Conservation (phyloP, 1,284 basidiomycete species). For the Sparassis latifolia region DNA sequence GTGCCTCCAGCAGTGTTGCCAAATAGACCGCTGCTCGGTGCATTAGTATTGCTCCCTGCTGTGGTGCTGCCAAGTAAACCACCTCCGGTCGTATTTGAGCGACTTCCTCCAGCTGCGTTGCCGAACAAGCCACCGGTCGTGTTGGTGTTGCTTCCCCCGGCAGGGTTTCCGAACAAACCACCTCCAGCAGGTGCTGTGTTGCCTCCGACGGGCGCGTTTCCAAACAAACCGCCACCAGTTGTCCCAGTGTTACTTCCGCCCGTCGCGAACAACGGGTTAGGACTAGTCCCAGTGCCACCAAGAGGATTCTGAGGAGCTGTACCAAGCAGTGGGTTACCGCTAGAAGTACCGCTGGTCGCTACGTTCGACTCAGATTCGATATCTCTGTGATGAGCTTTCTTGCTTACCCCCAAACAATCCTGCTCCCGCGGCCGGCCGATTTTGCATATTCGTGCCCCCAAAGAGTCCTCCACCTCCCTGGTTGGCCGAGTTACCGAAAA, state of each 20-base stretch:
- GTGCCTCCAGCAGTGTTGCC: slow-evolving; percentile 17
- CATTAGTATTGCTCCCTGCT: neutral
- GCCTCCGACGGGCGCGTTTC: slow-evolving; percentile 1
- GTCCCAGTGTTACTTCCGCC: slow-evolving; percentile 1
- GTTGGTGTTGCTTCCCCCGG: slow-evolving; percentile 13
- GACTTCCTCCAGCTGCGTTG: neutral
- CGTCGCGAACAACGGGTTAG: too few relatives aligned
- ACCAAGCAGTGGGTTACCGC: too few relatives aligned
- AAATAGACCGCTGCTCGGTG: slow-evolving; percentile 22
- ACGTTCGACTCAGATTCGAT: too few relatives aligned
- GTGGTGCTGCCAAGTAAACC: slow-evolving; percentile 12
- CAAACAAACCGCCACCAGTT: slow-evolving; percentile 17
- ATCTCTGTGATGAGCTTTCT: too few relatives aligned
- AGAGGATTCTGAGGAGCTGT: too few relatives aligned
- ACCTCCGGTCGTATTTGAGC: slow-evolving; percentile 5
- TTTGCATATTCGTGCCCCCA: slow-evolving; percentile 23
- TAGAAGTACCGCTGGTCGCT: too few relatives aligned
- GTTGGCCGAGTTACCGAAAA: slow-evolving; percentile 9
- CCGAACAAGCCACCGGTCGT: slow-evolving; percentile 10
- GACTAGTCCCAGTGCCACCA: too few relatives aligned
- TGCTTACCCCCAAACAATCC: slow-evolving; percentile 8
- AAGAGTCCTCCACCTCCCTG: slow-evolving; percentile 19
- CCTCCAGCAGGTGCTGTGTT: slow-evolving; percentile 10
- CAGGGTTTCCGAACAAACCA: slow-evolving; percentile 24
- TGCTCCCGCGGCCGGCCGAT: slow-evolving; percentile 7